phyloP scores from a whole-genome alignment of 352 stramenopile genomes.

The Phytopythium montanum region DNA sequence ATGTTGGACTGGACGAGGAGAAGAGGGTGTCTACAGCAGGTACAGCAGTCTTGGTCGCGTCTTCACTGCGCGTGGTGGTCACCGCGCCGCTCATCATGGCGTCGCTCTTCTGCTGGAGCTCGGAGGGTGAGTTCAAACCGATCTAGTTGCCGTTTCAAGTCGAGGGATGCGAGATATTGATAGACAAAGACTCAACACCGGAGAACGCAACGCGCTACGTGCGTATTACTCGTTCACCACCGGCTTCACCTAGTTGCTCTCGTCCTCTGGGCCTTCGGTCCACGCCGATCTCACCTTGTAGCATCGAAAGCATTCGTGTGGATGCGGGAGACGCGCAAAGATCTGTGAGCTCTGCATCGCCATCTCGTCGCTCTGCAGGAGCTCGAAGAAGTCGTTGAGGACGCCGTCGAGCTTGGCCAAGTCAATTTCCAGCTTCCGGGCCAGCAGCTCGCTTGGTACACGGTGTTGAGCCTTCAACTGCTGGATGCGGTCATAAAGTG shows the following conservation, averaged over 20 bases:
- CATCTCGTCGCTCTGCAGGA: neutral
- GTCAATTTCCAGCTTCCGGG: constrained; percentile 28
- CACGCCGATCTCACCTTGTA: constrained; percentile 41
- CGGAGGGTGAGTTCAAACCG: neutral
- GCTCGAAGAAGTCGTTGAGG: constrained; percentile 34
- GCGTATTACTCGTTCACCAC: neutral
- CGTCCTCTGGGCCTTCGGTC: constrained; percentile 5
- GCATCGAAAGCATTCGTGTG: constrained; percentile 51
- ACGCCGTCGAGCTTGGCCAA: constrained; percentile 47
- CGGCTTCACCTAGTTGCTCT: neutral
- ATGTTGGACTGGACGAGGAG: neutral
- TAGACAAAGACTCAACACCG: neutral
- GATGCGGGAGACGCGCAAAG: constrained; percentile 41
- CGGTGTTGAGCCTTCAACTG: constrained; percentile 15
- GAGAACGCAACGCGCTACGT: neutral
- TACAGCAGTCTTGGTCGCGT: neutral
- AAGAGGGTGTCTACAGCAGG: too few species aligned
- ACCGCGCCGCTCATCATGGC: neutral
- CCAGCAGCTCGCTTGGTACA: constrained; percentile 13
- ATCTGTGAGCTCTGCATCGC: neutral
- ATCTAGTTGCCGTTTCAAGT: too few species aligned
- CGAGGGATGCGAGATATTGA: neutral
- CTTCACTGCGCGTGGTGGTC: neutral
- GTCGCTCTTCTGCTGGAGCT: neutral
- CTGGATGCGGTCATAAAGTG: constrained; percentile 38